Conservation (phyloP, 2,329 filamentous ascomycete species). For the Triangularia verruculosa region DNA sequence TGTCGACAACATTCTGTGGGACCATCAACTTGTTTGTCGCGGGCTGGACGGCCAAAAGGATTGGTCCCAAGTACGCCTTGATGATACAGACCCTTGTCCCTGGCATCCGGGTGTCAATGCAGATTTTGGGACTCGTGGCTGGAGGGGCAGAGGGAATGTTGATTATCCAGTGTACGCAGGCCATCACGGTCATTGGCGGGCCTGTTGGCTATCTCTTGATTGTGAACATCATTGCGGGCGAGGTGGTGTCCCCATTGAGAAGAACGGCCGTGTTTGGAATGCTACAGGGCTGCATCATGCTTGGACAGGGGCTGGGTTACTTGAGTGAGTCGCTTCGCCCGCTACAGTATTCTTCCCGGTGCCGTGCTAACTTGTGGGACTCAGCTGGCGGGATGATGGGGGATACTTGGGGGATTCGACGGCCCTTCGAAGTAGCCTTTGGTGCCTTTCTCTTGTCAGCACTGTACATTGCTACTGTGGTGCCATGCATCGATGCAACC, state of each 20-base stretch:
- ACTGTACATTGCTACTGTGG: slow-evolving; percentile 39
- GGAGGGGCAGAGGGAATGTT: slow-evolving; percentile 62
- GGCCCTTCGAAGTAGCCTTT: slow-evolving; percentile 64
- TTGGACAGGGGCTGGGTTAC: slow-evolving; percentile 63
- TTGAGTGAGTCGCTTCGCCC: slow-evolving; percentile 41
- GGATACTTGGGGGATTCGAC: slow-evolving; percentile 59
- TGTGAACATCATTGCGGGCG: slow-evolving; percentile 65
- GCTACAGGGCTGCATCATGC: slow-evolving; percentile 64
- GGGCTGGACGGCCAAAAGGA: slow-evolving; percentile 63
- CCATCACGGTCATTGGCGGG: slow-evolving; percentile 66
- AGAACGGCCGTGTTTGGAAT: slow-evolving; percentile 64
- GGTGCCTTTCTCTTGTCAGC: slow-evolving; percentile 50
- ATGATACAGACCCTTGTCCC: slow-evolving; percentile 62
- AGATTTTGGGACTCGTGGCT: slow-evolving; percentile 61
- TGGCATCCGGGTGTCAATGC: slow-evolving; percentile 59
- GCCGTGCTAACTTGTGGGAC: neutral
- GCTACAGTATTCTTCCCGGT: neutral
- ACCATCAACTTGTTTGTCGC: slow-evolving; percentile 66
- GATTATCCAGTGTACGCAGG: slow-evolving; percentile 64
- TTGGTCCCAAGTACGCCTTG: slow-evolving; percentile 62
- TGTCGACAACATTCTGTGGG: slow-evolving; percentile 67
- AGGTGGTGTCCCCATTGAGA: slow-evolving; percentile 57
- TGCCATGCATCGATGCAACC: slow-evolving; percentile 52
- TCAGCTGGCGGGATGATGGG: slow-evolving; percentile 61
- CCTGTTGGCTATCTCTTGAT: slow-evolving; percentile 68